These are phyloP conservation scores for Pulveroboletus sp. DNA, from an alignment of 768 basidiomycete genomes.

Conservation along the genomic window DNA sequence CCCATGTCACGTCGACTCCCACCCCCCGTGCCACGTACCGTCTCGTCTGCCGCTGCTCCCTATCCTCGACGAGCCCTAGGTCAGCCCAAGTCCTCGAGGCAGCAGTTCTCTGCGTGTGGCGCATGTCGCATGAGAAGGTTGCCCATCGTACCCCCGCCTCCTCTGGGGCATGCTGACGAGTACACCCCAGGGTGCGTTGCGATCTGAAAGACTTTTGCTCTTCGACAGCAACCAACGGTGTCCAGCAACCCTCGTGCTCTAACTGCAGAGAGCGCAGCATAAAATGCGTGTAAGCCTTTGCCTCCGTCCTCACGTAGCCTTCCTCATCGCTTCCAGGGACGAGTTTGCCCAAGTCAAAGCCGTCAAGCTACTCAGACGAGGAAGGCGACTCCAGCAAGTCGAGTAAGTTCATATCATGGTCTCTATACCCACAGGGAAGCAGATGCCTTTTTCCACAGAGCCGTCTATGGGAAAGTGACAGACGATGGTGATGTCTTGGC, in stretches of 20 bases:
- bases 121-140: conserved; percentile 88
- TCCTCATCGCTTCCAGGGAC: conserved; percentile 49
- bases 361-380: conserved; percentile 77
- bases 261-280: conserved; percentile 87
- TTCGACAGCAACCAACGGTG: conserved; percentile 39
- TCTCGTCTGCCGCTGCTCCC: conserved; percentile 27
- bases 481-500: conserved; percentile 32
- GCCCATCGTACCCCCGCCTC: neutral
- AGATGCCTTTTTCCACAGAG: conserved; percentile 38
- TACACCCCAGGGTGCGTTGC: conserved; percentile 68
- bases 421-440: neutral
- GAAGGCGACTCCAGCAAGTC: conserved; percentile 77
- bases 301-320: neutral
- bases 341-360: conserved; percentile 90
- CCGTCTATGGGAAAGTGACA: conserved; percentile 70
- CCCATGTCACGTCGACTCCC: conserved; percentile 59
- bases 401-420: conserved; percentile 50
- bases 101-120: conserved; percentile 91
- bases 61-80: conserved; percentile 46
- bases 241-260: conserved; percentile 57
- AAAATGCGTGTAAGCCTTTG: conserved; percentile 80
- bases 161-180: neutral
- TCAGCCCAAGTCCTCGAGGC: conserved; percentile 72
- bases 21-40: conserved; percentile 29
- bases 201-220: conserved; percentile 82